phyloP scores from a whole-genome alignment of 257 asterid genomes.

The Forsythia suspensa region DNA sequence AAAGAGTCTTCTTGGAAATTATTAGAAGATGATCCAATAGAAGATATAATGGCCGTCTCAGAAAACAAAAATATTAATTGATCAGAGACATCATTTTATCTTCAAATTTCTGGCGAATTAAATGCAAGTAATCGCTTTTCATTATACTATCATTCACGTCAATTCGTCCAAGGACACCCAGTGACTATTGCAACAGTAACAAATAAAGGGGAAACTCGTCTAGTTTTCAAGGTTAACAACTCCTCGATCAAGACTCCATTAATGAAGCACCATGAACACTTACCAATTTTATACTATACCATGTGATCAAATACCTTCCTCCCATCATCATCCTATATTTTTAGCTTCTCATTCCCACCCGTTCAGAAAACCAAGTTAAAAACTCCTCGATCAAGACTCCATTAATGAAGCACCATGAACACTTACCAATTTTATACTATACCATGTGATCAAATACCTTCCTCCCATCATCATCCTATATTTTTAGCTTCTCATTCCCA shows the following conservation, averaged over 20 bases:
- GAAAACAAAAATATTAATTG: constrained; percentile 12
- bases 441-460: too few relatives aligned
- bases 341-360: too few relatives aligned
- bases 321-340: too few relatives aligned
- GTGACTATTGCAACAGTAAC: neutral
- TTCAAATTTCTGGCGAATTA: neutral
- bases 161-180: neutral
- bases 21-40: constrained; percentile 56
- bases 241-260: neutral
- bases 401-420: neutral
- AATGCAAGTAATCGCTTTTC: neutral
- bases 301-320: too few relatives aligned
- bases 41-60: constrained; percentile 49
- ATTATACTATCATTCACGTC: neutral
- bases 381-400: neutral
- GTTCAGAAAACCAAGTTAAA: neutral
- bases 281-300: too few relatives aligned
- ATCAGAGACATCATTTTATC: constrained; percentile 17
- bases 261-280: neutral
- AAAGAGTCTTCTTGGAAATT: constrained; percentile 84
- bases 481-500: too few relatives aligned
- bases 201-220: neutral
- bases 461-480: too few relatives aligned
- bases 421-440: too few relatives aligned
- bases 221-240: neutral